Conservation (phyloP, 73 alveolate species). For the Loxodes magnus region DNA sequence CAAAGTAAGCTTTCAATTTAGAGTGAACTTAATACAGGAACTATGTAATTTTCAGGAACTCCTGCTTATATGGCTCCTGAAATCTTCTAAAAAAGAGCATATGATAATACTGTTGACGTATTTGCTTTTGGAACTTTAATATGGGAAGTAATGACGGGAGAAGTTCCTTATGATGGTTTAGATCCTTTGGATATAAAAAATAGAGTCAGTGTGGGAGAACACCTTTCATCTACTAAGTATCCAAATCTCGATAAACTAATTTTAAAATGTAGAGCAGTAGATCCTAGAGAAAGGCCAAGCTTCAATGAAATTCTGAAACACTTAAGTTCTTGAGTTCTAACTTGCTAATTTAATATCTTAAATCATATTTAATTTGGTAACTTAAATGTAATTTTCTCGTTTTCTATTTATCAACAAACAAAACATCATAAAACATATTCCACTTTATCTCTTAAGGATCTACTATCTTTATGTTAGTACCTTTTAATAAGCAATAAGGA, state of each 20-base stretch:
- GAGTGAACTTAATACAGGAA: conserved; percentile 80
- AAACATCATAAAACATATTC: no score
- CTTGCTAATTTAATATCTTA: no score
- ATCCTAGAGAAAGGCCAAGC: conserved; percentile 45
- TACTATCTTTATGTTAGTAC: no score
- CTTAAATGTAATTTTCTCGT: no score
- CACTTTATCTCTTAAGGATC: no score
- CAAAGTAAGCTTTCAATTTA: conserved; percentile 20
- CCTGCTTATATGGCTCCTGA: conserved; percentile 99
- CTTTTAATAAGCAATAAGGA: no score
- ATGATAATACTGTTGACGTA: conserved; percentile 91
- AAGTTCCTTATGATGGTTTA: conserved; percentile 94
- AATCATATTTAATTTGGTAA: no score
- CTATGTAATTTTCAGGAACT: conserved; percentile 94
- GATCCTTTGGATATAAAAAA: conserved; percentile 82
- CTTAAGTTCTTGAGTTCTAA: no score
- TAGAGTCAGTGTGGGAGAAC: conserved; percentile 62
- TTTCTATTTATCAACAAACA: no score
- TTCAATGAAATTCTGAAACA: conserved; percentile 33
- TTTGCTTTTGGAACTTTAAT: conserved; percentile 96
- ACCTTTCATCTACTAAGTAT: conserved; percentile 17
- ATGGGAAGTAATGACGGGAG: conserved; percentile 92
- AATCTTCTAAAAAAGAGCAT: conserved; percentile 76
- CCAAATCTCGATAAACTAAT: conserved; percentile 49
- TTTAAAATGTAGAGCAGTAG: conserved; percentile 43